These are phyloP conservation scores for Trichoderma sp. DNA, from an alignment of 2,329 filamentous ascomycete genomes.

Conservation along the genomic window DNA sequence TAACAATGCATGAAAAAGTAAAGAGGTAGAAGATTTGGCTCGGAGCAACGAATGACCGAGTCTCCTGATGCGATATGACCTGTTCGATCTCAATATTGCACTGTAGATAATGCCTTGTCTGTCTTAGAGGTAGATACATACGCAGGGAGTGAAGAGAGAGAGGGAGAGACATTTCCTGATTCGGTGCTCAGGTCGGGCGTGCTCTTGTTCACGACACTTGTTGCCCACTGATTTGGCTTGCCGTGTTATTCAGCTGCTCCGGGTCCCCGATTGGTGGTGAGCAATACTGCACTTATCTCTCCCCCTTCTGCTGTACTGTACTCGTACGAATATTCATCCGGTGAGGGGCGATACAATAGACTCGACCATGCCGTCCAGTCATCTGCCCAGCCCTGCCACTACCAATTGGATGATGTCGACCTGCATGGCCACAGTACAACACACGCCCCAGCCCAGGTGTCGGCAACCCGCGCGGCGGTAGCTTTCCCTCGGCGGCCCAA, in stretches of 20 bases:
- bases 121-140: background rate
- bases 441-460: background rate
- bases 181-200: background rate
- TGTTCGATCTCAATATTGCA: background rate
- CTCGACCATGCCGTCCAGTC: background rate
- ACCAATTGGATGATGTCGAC: constrained; percentile 8
- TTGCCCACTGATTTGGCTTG: constrained; percentile 7
- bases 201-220: constrained; percentile 6
- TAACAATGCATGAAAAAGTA: background rate
- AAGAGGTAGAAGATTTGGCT: background rate
- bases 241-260: background rate
- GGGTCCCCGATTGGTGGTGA: background rate
- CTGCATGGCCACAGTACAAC: background rate
- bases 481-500: background rate
- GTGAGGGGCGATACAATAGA: background rate
- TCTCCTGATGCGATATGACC: background rate
- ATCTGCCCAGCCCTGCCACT: background rate
- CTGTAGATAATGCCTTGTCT: background rate
- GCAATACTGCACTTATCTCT: background rate
- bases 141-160: background rate
- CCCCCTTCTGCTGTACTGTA: background rate
- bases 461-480: background rate
- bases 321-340: background rate
- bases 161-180: background rate
- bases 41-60: background rate